Evolutionary conservation across 2,329 filamentous ascomycete genomes (phyloP), one percentile per base, ranked within the genome.

Genomic region (Penicillium concentricum): DNA sequence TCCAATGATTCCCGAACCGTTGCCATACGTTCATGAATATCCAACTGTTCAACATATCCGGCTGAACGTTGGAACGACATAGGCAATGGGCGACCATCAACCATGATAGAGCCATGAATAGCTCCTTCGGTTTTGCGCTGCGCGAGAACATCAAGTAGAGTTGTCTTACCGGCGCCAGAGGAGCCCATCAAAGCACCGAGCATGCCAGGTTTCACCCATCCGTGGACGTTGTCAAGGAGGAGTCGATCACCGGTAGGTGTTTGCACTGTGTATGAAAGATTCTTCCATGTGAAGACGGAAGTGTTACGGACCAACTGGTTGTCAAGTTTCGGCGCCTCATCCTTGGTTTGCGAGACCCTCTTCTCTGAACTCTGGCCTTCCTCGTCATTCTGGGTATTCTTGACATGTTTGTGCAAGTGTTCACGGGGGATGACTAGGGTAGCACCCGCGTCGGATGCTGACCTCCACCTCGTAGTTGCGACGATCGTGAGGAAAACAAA

Each of bases 131-230:
- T 85, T 68, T 91, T 87, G 1, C 90, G 83, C 64, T 91, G 88
- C 0, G 89, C 86, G 3, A 89, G 74, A 0, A 88, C 89, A 69
- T 93, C 90, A 5, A 94, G 77, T 0, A 94, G 78, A 0, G 90
- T 93, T 0, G 74, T 77, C 73, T 94, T 94, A 3, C 90, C 90
- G 5, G 90, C 90, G 30, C 88, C 89, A 1, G 85, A 90, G 1
- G 88, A 87, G 26, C 91, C 90, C 79, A 93, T 89, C 1, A 94
- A 78, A 0, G 90, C 90, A 20, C 90, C 84, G 77, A 94, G 83
- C 58, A 88, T 79, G 9, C 90, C 90, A 0, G 90, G 90, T 67
- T 91, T 91, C 2, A 87, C 89, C 69, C 90, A 92, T 0, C 90
- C 90, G 57, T 82, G 85, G 44, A 92, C 83, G 15, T 87, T 80